These are phyloP conservation scores for Monosporascus sp. DNA, from an alignment of 2,329 filamentous ascomycete genomes.

Conservation along the genomic window DNA sequence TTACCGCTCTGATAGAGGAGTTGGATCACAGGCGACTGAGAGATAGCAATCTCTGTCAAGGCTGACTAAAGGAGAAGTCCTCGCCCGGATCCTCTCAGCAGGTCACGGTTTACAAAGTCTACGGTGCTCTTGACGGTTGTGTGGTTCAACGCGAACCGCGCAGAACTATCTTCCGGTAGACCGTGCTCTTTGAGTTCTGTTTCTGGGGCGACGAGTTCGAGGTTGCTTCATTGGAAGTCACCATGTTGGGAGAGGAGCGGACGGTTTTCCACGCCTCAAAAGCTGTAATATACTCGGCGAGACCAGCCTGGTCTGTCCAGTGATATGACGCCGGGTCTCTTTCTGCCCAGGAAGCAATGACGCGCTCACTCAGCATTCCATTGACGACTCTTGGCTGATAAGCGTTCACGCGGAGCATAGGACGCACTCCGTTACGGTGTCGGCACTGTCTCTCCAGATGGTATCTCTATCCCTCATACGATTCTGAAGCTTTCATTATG, in stretches of 20 bases:
- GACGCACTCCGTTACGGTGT: constrained; percentile 18
- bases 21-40: constrained; percentile 1
- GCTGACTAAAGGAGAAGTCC: constrained; percentile 4
- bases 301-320: background rate
- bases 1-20: constrained; percentile 9
- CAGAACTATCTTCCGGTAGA: background rate
- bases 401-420: constrained; percentile 14
- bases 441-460: constrained; percentile 10
- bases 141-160: background rate
- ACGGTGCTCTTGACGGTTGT: too few species aligned
- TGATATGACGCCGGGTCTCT: constrained; percentile 5
- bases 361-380: constrained; percentile 4
- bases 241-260: constrained; percentile 1
- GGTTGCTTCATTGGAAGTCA: constrained; percentile 5
- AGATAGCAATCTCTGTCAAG: background rate
- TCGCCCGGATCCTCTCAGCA: background rate
- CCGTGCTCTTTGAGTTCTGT: background rate
- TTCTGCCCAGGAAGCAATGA: constrained; percentile 8
- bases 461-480: constrained; percentile 1
- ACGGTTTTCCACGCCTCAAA: constrained; percentile 11
- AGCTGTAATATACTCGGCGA: background rate
- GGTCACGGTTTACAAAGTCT: too few species aligned
- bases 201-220: constrained; percentile 6
- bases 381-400: constrained; percentile 9
- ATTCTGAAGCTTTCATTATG: constrained; percentile 4